Base-by-base conservation (phyloP, 2,329 filamentous ascomycete genomes). In the Hypoxylon sp. region DNA sequence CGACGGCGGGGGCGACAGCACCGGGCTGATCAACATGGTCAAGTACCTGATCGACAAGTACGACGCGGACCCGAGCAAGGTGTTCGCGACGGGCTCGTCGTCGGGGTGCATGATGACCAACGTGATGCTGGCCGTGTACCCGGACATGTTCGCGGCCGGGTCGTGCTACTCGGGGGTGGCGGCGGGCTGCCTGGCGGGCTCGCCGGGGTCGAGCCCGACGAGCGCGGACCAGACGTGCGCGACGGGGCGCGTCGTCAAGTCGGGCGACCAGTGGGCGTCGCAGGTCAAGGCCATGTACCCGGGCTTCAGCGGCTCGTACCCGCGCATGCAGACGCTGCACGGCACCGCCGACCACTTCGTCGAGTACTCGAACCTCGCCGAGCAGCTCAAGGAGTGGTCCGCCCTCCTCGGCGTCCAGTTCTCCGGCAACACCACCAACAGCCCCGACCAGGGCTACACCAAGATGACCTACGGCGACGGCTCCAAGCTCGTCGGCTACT, bases 241-340 rank as follows among this genome's bases (percentile, higher is more conserved):
- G 1, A 67, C 69, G 15, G 79, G 78, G 0, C 67, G 75, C 27
- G 66, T 71, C 43, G 68, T 70, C 27, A 51, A 64, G 43, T 60
- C 64, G 4, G 54, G 56, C 0, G 60, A 50, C 27, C 24, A 68
- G 21, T 68, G 66, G 66, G 66, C 64, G 2, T 31, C 46, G 33
- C 48, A 33, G 7, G 66, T 50, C 6, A 51, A 57, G 24, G 54
- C 55, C 11, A 78, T 77, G 71, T 76, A 79, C 55, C 74, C 77
- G 0, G 72, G 73, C 10, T 80, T 79, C 58, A 74, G 63, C 15
- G 78, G 79, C 2, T 47, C 71, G 0, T 72, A 78, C 3, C 79
- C 79, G 2, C 74, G 73, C 38, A 78, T 83, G 74, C 78, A 80
- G 63, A 73, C 81, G 47, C 80, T 77, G 68, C 79, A 82, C 64